Evolutionary conservation across 2,329 filamentous ascomycete species (phyloP).

Genomic region (Eutypa lata): DNA sequence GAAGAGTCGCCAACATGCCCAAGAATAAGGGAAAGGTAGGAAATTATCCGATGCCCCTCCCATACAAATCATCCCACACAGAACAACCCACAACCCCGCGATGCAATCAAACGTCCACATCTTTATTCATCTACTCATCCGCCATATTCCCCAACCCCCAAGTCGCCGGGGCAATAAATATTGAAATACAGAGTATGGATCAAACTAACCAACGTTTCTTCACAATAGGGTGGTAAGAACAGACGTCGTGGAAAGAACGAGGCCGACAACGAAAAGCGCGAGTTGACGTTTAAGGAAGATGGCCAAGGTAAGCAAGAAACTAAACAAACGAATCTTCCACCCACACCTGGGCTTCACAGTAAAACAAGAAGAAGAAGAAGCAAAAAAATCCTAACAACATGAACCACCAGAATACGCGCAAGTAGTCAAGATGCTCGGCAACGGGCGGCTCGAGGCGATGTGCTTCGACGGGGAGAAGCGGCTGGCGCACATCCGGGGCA

Average conservation of each 20-base stretch:
- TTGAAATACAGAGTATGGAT: background rate
- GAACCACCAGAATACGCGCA: constrained; percentile 53
- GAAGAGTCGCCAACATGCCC: constrained; percentile 63
- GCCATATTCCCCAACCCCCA: background rate
- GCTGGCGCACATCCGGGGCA: constrained; percentile 81
- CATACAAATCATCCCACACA: constrained; percentile 6
- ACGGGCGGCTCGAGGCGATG: constrained; percentile 85
- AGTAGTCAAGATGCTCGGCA: constrained; percentile 93
- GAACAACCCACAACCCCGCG: background rate
- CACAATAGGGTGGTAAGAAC: constrained; percentile 88
- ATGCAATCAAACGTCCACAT: constrained; percentile 2
- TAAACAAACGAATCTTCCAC: too few species aligned
- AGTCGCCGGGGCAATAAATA: too few species aligned
- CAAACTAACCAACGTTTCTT: too few species aligned
- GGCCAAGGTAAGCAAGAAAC: constrained; percentile 64
- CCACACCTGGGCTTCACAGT: too few species aligned
- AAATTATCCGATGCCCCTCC: constrained; percentile 9
- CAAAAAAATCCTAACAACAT: background rate
- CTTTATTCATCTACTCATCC: constrained; percentile 15
- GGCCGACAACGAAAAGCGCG: constrained; percentile 98
- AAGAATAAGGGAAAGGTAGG: constrained; percentile 99
- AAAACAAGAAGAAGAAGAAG: background rate
- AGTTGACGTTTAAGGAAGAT: constrained; percentile 98
- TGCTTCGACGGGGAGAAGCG: constrained; percentile 95
- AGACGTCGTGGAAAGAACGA: constrained; percentile 98